Evolutionary conservation across 2,329 filamentous ascomycete genomes (phyloP).

Genomic region (Fusarium dimerum): DNA sequence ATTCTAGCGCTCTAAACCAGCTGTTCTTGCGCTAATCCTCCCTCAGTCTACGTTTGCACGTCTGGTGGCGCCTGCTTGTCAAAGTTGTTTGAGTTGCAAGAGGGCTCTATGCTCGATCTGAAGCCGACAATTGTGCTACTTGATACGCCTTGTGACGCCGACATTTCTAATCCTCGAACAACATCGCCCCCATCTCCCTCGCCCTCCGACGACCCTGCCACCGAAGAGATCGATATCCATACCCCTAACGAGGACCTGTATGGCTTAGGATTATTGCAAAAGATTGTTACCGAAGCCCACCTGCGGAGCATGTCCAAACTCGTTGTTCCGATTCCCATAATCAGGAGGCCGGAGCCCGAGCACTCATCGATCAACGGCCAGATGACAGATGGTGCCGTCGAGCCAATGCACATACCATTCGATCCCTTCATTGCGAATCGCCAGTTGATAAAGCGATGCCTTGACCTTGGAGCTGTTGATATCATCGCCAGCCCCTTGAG

Average conservation of each 20-base stretch:
- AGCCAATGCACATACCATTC: constrained; percentile 32
- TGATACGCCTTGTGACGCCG: constrained; percentile 56
- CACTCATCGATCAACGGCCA: constrained; percentile 30
- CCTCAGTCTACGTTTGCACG: constrained; percentile 54
- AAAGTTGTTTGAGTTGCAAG: constrained; percentile 55
- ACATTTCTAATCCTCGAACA: constrained; percentile 36
- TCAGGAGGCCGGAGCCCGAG: constrained; percentile 42
- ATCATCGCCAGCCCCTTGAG: constrained; percentile 80
- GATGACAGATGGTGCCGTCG: constrained; percentile 41
- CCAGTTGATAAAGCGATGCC: constrained; percentile 64
- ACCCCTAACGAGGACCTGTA: constrained; percentile 53
- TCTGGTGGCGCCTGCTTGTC: constrained; percentile 55
- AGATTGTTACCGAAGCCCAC: constrained; percentile 59
- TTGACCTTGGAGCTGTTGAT: constrained; percentile 85
- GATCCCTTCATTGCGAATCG: constrained; percentile 34
- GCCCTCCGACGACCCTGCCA: constrained; percentile 41
- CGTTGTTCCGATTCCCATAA: constrained; percentile 57
- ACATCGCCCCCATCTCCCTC: constrained; percentile 44
- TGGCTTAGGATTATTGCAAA: constrained; percentile 55
- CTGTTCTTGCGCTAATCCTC: constrained; percentile 21
- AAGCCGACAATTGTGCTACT: constrained; percentile 60
- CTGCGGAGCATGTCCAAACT: constrained; percentile 57
- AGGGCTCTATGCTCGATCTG: constrained; percentile 51
- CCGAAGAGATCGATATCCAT: constrained; percentile 41
- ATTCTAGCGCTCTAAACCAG: constrained; percentile 3